Conservation (phyloP, 1,284 basidiomycete species). For the Porogramme epimiltina region DNA sequence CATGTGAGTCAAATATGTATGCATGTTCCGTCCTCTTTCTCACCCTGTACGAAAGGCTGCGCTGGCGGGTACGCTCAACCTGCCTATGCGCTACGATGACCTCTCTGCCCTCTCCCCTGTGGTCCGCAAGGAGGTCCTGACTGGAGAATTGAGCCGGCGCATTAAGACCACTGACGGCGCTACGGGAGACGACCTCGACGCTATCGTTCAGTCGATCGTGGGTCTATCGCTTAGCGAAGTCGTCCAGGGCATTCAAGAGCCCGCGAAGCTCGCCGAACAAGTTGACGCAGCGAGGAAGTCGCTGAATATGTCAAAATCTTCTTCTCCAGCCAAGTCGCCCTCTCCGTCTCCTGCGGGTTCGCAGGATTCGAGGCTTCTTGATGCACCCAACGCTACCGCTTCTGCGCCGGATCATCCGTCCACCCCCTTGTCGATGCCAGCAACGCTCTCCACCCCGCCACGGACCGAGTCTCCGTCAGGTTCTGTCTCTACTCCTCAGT, state of each 20-base stretch:
- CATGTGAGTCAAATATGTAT: conserved; percentile 47
- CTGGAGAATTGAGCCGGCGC: conserved; percentile 78
- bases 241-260: conserved; percentile 73
- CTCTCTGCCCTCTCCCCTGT: conserved; percentile 79
- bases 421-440: conserved; percentile 75
- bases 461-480: conserved; percentile 81
- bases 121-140: conserved; percentile 81
- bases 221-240: conserved; percentile 73
- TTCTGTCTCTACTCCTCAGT: conserved; percentile 60
- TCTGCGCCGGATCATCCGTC: conserved; percentile 83
- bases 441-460: conserved; percentile 73
- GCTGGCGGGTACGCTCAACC: conserved; percentile 71
- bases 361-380: conserved; percentile 64
- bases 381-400: conserved; percentile 69
- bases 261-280: conserved; percentile 62
- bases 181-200: conserved; percentile 56
- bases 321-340: conserved; percentile 43
- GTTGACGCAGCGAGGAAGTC: conserved; percentile 50
- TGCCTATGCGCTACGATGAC: conserved; percentile 82
- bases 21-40: background rate
- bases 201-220: conserved; percentile 70
- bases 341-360: conserved; percentile 53
- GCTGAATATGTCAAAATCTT: conserved; percentile 39
- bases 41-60: conserved; percentile 56
- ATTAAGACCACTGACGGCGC: conserved; percentile 60